A percentile compares a stretch with the other conserved stretches of the same genome.
phyloP scores from a whole-genome alignment of 345 rosid genomes.

The Eucalyptus tenuipes region DNA sequence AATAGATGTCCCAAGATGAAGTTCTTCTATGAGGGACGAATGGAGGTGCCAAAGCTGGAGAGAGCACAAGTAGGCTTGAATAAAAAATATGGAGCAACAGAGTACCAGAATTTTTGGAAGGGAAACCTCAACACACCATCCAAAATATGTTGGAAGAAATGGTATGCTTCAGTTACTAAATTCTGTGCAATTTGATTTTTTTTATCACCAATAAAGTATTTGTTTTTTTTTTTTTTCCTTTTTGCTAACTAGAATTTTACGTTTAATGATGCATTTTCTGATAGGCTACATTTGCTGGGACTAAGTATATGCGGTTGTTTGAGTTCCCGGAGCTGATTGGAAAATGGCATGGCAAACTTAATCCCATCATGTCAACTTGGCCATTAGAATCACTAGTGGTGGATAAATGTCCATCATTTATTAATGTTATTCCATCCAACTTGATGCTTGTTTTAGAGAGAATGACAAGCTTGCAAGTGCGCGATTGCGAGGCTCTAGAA shows the following conservation, averaged over 20 bases:
- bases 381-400: rapidly evolving
- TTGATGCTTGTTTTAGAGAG: not conserved
- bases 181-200: not conserved
- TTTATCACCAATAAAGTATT: no score
- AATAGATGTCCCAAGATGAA: rapidly evolving
- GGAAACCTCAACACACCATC: not conserved
- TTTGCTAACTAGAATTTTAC: no score
- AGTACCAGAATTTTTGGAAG: not conserved
- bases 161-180: not conserved
- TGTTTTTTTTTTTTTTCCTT: no score
- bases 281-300: not conserved
- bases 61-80: not conserved
- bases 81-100: no score
- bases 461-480: not conserved
- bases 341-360: not conserved
- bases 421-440: rapidly evolving
- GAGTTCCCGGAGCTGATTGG: not conserved
- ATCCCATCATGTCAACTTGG: not conserved
- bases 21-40: rapidly evolving
- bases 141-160: not conserved
- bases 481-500: rapidly evolving
- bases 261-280: not conserved
- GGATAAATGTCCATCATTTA: not conserved
- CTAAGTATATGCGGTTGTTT: rapidly evolving
- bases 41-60: not conserved